Evolutionary conservation across 345 rosid genomes (phyloP).

Genomic region (Reutealis trisperma): DNA sequence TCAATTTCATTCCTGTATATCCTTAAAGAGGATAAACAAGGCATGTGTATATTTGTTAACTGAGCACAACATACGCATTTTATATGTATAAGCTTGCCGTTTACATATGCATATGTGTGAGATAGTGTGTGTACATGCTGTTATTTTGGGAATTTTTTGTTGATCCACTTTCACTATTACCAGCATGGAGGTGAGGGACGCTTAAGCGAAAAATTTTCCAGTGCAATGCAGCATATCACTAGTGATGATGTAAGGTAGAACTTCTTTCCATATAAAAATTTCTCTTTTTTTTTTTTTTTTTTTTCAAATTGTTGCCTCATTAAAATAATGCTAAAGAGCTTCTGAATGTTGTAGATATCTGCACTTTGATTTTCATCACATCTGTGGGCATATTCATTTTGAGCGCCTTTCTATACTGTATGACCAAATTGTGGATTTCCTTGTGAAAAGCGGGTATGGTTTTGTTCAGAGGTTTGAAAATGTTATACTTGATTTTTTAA

Average conservation of each 20-base stretch:
- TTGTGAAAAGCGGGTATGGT: slow-evolving; percentile 80
- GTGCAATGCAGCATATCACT: slow-evolving; percentile 57
- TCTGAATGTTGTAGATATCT: slow-evolving; percentile 63
- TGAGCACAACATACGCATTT: not conserved
- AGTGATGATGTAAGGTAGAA: slow-evolving; percentile 89
- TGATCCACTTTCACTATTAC: slow-evolving; percentile 30
- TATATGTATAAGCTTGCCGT: not conserved
- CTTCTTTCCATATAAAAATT: slow-evolving; percentile 31
- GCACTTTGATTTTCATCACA: slow-evolving; percentile 89
- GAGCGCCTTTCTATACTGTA: slow-evolving; percentile 93
- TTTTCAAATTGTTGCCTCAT: not conserved
- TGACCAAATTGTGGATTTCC: slow-evolving; percentile 80
- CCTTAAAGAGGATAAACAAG: not conserved
- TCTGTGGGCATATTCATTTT: slow-evolving; percentile 96
- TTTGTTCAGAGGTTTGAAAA: not conserved
- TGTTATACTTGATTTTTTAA: not conserved
- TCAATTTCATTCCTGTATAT: not conserved
- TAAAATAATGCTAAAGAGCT: slow-evolving; percentile 20
- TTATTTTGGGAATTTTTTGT: slow-evolving; percentile 21
- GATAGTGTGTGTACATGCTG: slow-evolving; percentile 10
- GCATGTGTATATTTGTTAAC: not conserved
- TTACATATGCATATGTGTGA: not conserved
- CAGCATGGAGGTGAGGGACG: slow-evolving; percentile 98
- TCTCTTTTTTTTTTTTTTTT: slow-evolving; percentile 5
- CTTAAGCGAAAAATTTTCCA: slow-evolving; percentile 70